Percentiles rank a stretch among this genome's conserved stretches.
Conservation (phyloP, 2,329 filamentous ascomycete genomes). For the Penicillium digitatum region DNA sequence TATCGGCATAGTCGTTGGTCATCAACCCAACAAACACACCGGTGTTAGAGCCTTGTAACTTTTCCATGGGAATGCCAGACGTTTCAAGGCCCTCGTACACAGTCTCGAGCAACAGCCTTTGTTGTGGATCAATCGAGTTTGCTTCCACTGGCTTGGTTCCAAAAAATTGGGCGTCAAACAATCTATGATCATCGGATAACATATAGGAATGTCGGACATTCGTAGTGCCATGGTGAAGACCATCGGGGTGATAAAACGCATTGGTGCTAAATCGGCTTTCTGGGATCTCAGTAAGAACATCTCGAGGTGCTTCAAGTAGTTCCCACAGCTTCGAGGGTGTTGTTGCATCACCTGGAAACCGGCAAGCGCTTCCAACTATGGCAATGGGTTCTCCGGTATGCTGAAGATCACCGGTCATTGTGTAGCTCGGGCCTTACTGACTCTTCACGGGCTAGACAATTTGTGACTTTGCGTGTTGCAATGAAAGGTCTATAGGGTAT, state of each 20-base stretch:
- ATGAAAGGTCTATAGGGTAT: conserved; percentile 3
- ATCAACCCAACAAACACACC: conserved; percentile 28
- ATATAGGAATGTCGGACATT: conserved; percentile 27
- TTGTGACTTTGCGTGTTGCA: conserved; percentile 4
- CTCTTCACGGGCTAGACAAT: conserved; percentile 1
- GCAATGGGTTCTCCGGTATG: conserved; percentile 22
- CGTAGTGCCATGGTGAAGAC: conserved; percentile 24
- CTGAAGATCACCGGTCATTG: conserved; percentile 16
- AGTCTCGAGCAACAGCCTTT: conserved; percentile 25
- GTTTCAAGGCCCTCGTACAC: conserved; percentile 27
- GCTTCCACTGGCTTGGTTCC: conserved; percentile 27
- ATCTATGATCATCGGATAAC: conserved; percentile 21
- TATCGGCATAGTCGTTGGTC: conserved; percentile 26
- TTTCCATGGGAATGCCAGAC: conserved; percentile 24
- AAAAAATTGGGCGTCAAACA: conserved; percentile 29
- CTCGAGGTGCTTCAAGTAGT: conserved; percentile 22
- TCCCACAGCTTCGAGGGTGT: conserved; percentile 27
- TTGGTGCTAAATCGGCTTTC: conserved; percentile 21
- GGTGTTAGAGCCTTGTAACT: conserved; percentile 24
- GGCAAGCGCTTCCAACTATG: conserved; percentile 26
- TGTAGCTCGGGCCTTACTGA: conserved; percentile 1
- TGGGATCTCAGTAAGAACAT: conserved; percentile 22
- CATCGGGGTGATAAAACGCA: conserved; percentile 24
- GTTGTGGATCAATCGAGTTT: conserved; percentile 32
- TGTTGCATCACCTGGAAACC: conserved; percentile 25